Percentiles rank a stretch among this genome's conserved stretches.
phyloP scores from a whole-genome alignment of 495 filamentous ascomycete species.

The Aspergillus olivimuriae region DNA sequence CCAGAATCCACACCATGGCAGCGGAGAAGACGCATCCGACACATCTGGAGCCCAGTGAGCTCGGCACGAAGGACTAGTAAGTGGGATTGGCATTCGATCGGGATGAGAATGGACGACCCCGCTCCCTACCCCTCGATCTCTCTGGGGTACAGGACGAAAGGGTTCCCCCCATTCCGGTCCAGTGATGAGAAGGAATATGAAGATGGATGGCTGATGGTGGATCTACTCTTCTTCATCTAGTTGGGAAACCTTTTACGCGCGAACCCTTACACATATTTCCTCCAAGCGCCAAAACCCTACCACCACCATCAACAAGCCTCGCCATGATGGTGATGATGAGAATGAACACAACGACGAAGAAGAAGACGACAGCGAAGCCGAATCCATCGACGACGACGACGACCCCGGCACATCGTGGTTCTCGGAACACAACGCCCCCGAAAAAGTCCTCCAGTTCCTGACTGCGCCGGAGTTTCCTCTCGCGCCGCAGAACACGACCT shows the following conservation, averaged over 20 bases:
- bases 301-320: constrained; percentile 2
- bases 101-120: too few species aligned
- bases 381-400: constrained; percentile 32
- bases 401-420: constrained; percentile 50
- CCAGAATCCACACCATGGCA: constrained; percentile 7
- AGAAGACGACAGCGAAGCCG: constrained; percentile 5
- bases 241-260: constrained; percentile 43
- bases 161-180: constrained; percentile 9
- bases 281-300: constrained; percentile 13
- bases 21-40: constrained; percentile 24
- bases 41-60: constrained; percentile 44
- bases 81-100: constrained; percentile 6
- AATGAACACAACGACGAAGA: constrained; percentile 12
- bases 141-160: too few species aligned
- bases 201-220: constrained; percentile 2
- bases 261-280: constrained; percentile 36
- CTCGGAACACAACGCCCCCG: constrained; percentile 43
- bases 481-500: constrained; percentile 23
- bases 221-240: constrained; percentile 9
- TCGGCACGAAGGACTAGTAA: constrained; percentile 52
- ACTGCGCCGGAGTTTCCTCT: constrained; percentile 31
- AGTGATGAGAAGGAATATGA: background rate
- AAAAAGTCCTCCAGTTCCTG: constrained; percentile 43
- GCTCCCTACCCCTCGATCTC: too few species aligned
- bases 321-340: constrained; percentile 1